A percentile compares a stretch with the other conserved stretches of the same genome.
These are phyloP conservation scores for Agaricus subrufescens DNA, from an alignment of 768 basidiomycete species.

Conservation along the genomic window DNA sequence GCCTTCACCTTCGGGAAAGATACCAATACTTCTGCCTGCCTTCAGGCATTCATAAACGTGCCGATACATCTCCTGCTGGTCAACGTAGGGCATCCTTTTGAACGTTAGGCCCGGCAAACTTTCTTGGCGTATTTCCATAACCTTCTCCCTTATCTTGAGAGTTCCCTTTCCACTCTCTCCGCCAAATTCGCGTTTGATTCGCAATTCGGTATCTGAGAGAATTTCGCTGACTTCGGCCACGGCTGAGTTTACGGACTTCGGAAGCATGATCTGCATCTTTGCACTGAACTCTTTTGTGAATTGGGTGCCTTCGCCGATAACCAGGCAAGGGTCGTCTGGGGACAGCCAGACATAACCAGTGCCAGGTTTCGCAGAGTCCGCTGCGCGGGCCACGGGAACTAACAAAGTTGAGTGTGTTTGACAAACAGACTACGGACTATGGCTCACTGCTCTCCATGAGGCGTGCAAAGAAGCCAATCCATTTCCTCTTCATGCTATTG, in stretches of 20 bases:
- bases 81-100: constrained; percentile 83
- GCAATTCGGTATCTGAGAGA: constrained; percentile 81
- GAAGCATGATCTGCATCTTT: constrained; percentile 82
- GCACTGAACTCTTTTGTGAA: constrained; percentile 73
- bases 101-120: constrained; percentile 66
- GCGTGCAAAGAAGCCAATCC: constrained; percentile 76
- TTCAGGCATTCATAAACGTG: constrained; percentile 86
- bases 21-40: constrained; percentile 88
- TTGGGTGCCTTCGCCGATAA: constrained; percentile 76
- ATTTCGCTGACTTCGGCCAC: constrained; percentile 86
- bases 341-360: constrained; percentile 70
- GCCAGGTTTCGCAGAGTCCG: constrained; percentile 77
- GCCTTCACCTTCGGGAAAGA: constrained; percentile 89
- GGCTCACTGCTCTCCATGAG: constrained; percentile 84
- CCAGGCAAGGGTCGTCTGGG: constrained; percentile 69
- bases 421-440: neutral
- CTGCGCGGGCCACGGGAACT: constrained; percentile 94
- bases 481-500: constrained; percentile 75
- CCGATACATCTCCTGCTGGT: constrained; percentile 93
- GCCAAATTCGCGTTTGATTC: constrained; percentile 83
- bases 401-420: constrained; percentile 10
- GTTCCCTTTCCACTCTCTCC: constrained; percentile 78
- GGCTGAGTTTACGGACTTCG: constrained; percentile 71
- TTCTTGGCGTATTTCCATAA: constrained; percentile 51
- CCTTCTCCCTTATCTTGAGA: constrained; percentile 58